Percentiles rank a stretch among this genome's conserved stretches.
Conservation (phyloP, 2,329 filamentous ascomycete genomes). For the Tolypocladium pustulatum region DNA sequence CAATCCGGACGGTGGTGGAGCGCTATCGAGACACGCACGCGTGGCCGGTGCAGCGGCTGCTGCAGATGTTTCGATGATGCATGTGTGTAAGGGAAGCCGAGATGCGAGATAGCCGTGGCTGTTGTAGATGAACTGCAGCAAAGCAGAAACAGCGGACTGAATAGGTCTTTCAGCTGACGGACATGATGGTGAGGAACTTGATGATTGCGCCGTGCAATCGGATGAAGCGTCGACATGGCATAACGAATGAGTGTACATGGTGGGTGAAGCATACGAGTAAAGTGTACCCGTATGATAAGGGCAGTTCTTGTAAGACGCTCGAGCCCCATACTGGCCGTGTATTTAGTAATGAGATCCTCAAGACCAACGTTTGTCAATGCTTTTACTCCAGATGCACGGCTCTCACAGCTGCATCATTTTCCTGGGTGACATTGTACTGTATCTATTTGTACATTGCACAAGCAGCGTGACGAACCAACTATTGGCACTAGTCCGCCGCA, state of each 20-base stretch:
- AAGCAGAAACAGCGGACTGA: neutral
- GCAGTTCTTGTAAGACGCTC: no score
- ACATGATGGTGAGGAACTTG: neutral
- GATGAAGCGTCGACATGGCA: neutral
- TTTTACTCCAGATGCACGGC: neutral
- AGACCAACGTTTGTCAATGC: neutral
- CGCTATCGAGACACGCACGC: conserved; percentile 31
- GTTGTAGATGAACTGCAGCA: neutral
- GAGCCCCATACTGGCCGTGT: no score
- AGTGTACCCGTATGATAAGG: no score
- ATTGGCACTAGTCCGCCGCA: no score
- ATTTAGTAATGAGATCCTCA: no score
- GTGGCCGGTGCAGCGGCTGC: conserved; percentile 26
- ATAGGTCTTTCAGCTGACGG: neutral
- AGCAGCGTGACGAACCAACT: no score
- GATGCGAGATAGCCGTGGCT: neutral
- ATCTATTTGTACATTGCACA: no score
- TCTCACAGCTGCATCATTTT: neutral
- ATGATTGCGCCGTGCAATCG: neutral
- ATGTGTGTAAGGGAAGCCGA: neutral
- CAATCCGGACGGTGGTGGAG: conserved; percentile 28
- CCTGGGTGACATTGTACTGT: no score
- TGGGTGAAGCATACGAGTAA: no score
- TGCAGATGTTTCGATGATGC: conserved; percentile 22
- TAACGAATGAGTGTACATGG: no score